Evolutionary conservation across 768 basidiomycete species (phyloP).

Genomic region (Fistulinella prunicolor): DNA sequence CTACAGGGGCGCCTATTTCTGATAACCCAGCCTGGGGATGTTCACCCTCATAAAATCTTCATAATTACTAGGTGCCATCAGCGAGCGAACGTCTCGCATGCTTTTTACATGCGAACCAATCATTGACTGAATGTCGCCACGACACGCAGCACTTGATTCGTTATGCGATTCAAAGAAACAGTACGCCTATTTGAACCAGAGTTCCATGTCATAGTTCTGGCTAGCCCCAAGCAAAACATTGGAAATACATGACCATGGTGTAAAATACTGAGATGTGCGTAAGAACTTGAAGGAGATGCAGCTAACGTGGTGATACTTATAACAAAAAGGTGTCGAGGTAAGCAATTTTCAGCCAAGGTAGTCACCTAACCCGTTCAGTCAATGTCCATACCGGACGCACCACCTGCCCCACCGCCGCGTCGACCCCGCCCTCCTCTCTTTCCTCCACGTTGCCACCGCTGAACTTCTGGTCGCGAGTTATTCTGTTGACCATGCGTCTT

Average conservation of each 20-base stretch:
- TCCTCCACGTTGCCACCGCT: constrained; percentile 29
- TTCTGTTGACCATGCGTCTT: constrained; percentile 45
- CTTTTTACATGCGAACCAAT: no score
- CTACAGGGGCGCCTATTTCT: no score
- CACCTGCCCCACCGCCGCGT: constrained; percentile 19
- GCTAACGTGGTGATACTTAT: constrained; percentile 11
- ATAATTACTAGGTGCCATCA: no score
- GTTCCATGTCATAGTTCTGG: no score
- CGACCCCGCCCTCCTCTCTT: constrained; percentile 24
- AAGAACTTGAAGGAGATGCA: constrained; percentile 15
- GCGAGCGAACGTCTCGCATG: no score
- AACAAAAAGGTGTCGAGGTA: constrained; percentile 8
- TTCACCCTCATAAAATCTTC: no score
- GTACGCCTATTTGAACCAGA: no score
- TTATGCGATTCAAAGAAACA: no score
- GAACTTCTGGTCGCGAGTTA: constrained; percentile 20
- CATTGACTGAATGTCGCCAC: no score
- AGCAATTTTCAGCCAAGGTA: constrained; percentile 10
- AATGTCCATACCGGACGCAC: constrained; percentile 26
- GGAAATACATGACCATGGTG: constrained; percentile 25
- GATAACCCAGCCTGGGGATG: no score
- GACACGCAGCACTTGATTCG: no score
- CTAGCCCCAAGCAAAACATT: no score
- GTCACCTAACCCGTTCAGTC: constrained; percentile 17
- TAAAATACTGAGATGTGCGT: constrained; percentile 27